phyloP scores from a whole-genome alignment of 345 rosid genomes.

The Eutrema japonicum region DNA sequence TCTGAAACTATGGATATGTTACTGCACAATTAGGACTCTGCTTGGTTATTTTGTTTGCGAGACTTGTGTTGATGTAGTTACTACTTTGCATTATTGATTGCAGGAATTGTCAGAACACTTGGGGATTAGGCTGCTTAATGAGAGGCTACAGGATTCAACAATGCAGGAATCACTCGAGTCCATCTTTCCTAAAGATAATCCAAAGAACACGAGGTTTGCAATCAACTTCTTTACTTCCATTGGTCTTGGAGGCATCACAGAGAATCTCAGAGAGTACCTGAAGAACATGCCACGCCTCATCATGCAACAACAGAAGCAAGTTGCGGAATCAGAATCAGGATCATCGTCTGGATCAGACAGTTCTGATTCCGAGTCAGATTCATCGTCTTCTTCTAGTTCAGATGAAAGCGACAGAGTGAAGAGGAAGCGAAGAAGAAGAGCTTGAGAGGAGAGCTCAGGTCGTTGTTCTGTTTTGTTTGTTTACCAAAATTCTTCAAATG shows the following conservation, averaged over 20 bases:
- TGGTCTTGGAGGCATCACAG: conserved; percentile 98
- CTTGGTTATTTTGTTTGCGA: not conserved
- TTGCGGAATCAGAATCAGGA: conserved; percentile 50
- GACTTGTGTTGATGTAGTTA: conserved; percentile 18
- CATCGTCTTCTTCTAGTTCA: conserved; percentile 45
- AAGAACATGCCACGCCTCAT: conserved; percentile 96
- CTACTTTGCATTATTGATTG: not conserved
- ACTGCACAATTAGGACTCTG: conserved; percentile 1
- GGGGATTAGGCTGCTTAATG: conserved; percentile 78
- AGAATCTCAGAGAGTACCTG: conserved; percentile 81
- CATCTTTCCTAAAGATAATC: conserved; percentile 88
- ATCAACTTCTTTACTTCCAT: conserved; percentile 94
- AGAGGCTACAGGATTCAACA: conserved; percentile 72
- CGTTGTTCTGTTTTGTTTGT: not conserved
- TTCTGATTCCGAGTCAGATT: conserved; percentile 40
- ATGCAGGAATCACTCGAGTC: conserved; percentile 85
- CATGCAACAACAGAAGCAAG: conserved; percentile 80
- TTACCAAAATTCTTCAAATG: not conserved
- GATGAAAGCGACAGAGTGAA: conserved; percentile 50
- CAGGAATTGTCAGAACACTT: conserved; percentile 95
- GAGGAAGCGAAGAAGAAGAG: conserved; percentile 44
- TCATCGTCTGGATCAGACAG: conserved; percentile 51
- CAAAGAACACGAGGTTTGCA: conserved; percentile 87
- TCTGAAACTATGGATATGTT: not conserved
- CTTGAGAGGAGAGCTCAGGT: no score